Base-by-base conservation (phyloP, 805 yeast species). In the Nakazawaea siamensis region DNA sequence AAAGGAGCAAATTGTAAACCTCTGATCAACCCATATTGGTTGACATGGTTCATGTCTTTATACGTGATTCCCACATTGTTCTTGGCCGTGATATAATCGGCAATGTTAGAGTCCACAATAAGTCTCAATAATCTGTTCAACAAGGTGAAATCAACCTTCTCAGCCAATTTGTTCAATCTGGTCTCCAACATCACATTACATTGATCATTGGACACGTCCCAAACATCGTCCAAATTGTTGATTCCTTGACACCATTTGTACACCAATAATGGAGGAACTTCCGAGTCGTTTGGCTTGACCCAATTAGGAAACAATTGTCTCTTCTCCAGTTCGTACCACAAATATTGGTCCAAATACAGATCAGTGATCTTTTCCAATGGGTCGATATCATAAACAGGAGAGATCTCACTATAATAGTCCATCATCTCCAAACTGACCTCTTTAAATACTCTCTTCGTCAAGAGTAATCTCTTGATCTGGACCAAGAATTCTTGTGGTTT, bases 301-400 rank as follows among this genome's bases (percentile, higher is more conserved):
- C 98, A 92, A 52, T 79, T 80, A 4, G 99, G 99, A 58, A 92
- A 92, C 18, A 92, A 57, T 6, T 78, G 74, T 40, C 96, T 61
- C 51, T 82, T 78, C 36, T 85, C 95, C 8, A 92, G 90, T 52
- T 92, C 97, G 56, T 82, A 90, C 96, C 97, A 92, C 29, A 92
- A 60, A 48, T 90, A 92, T 50, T 92, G 98, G 50, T 90, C 97
- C 27, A 92, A 58, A 46, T 90, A 92, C 0, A 97, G 96, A 60
- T 92, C 99, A 0, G 96, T 87, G 34, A 92, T 85, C 51, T 88
- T 92, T 55, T 92, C 99, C 27, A 87, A 57, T 0, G 97, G 95
- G 51, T 90, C 97, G 12, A 92, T 70, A 9, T 80, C 72, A 49
- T 86, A 88, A 1, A 87, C 90, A 0, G 98, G 97, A 0, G 79